phyloP scores from a whole-genome alignment of 1,284 basidiomycete species.

The Ceratobasidium papillatum region DNA sequence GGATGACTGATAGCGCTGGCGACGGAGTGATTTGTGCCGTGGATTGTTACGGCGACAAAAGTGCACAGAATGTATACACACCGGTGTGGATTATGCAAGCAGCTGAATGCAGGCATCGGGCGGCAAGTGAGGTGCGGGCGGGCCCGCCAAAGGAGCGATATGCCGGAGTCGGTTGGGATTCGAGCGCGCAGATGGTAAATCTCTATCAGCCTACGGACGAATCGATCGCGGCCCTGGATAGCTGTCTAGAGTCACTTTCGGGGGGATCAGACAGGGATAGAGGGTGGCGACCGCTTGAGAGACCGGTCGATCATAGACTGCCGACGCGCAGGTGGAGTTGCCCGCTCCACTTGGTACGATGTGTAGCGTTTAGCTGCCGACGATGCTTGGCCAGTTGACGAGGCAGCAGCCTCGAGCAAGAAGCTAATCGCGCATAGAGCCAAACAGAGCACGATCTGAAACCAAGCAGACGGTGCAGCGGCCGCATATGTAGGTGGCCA shows the following conservation, averaged over 20 bases:
- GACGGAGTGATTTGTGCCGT: constrained; percentile 5
- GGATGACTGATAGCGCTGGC: not conserved
- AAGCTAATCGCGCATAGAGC: too few species aligned
- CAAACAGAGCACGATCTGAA: constrained; percentile 5
- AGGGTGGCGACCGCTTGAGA: not conserved
- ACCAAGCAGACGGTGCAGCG: not conserved
- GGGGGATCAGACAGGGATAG: not conserved
- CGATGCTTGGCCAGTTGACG: too few species aligned
- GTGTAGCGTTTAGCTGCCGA: not conserved
- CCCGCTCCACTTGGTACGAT: not conserved
- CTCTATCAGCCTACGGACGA: not conserved
- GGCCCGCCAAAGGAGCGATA: not conserved
- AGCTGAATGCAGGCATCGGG: constrained; percentile 1
- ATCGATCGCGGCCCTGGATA: not conserved
- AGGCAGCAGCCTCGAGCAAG: too few species aligned
- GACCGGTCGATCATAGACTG: not conserved
- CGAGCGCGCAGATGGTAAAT: not conserved
- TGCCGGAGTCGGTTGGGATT: not conserved
- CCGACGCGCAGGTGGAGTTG: not conserved
- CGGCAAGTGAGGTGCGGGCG: constrained; percentile 25
- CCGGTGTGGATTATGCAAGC: not conserved
- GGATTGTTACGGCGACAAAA: not conserved
- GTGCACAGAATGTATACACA: not conserved
- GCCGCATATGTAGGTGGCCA: not conserved
- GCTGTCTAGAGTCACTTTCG: not conserved